Percentiles rank a stretch among this genome's conserved stretches.
These are phyloP conservation scores for Saprolegnia parasitica DNA, from an alignment of 352 stramenopile genomes.

Conservation along the genomic window DNA sequence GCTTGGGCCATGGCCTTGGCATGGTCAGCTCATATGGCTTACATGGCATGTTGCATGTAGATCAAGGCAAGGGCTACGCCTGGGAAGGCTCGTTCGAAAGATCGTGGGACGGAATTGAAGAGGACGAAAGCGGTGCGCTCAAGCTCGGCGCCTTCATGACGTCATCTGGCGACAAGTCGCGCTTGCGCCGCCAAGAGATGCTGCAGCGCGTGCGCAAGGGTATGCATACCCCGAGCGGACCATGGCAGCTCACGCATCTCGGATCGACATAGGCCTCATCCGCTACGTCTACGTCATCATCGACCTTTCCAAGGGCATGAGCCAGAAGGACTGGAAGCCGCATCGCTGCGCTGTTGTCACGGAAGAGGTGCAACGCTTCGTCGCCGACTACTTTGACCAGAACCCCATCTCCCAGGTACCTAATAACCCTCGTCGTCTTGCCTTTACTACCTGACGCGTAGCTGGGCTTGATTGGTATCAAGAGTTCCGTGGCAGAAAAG, in stretches of 20 bases:
- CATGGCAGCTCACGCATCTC: neutral
- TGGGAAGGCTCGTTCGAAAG: conserved; percentile 82
- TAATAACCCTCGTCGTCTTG: neutral
- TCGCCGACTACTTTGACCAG: conserved; percentile 92
- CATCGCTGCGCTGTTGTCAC: conserved; percentile 64
- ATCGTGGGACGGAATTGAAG: conserved; percentile 82
- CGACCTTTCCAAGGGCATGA: conserved; percentile 83
- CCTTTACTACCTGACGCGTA: neutral
- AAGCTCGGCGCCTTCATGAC: conserved; percentile 46
- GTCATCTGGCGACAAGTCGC: conserved; percentile 23
- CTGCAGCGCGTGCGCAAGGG: conserved; percentile 53
- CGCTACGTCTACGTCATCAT: conserved; percentile 82
- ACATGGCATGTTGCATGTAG: neutral
- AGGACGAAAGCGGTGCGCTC: conserved; percentile 77
- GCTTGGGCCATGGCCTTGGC: neutral
- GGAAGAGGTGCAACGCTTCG: conserved; percentile 75
- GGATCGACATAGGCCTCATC: conserved; percentile 47
- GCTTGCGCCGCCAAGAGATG: conserved; percentile 42
- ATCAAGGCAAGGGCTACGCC: conserved; percentile 55
- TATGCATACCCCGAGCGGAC: neutral
- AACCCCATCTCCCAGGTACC: conserved; percentile 87
- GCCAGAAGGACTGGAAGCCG: conserved; percentile 83
- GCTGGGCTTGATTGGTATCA: conserved; percentile 86
- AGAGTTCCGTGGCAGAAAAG: conserved; percentile 87
- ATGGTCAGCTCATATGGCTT: neutral